phyloP scores from a whole-genome alignment of 768 basidiomycete genomes.

The Psilocybe tampanensis region DNA sequence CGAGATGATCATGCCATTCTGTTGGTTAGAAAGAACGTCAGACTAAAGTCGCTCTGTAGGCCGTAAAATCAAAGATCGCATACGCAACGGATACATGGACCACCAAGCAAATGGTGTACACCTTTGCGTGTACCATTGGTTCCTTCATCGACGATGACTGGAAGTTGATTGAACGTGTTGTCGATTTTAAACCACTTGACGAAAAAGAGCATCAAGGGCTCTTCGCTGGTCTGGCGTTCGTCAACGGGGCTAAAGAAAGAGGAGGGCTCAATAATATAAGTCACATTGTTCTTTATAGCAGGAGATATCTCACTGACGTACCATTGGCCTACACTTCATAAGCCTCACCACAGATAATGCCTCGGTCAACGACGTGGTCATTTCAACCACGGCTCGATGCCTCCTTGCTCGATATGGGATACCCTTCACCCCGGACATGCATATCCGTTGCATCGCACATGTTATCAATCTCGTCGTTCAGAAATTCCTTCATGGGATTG shows the following conservation, averaged over 20 bases:
- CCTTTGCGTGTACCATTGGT: slow-evolving; percentile 32
- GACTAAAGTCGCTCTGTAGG: slow-evolving; percentile 9
- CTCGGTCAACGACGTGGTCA: slow-evolving; percentile 33
- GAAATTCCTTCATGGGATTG: slow-evolving; percentile 23
- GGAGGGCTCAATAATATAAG: slow-evolving; percentile 37
- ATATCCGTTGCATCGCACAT: slow-evolving; percentile 36
- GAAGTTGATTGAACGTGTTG: slow-evolving; percentile 30
- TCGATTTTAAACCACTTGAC: slow-evolving; percentile 33
- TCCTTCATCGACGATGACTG: slow-evolving; percentile 32
- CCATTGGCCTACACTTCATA: slow-evolving; percentile 24
- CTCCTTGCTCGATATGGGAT: slow-evolving; percentile 27
- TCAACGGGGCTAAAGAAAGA: slow-evolving; percentile 16
- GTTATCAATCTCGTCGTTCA: slow-evolving; percentile 39
- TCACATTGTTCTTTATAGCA: no score
- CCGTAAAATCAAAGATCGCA: slow-evolving; percentile 18
- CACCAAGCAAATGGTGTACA: slow-evolving; percentile 31
- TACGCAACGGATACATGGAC: slow-evolving; percentile 33
- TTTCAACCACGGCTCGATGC: slow-evolving; percentile 19
- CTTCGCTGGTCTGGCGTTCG: slow-evolving; percentile 31
- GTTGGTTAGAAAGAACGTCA: neutral
- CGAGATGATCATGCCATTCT: slow-evolving; percentile 12
- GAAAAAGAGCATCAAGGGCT: slow-evolving; percentile 36
- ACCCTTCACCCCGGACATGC: slow-evolving; percentile 24
- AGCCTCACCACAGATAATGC: slow-evolving; percentile 36
- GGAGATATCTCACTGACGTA: no score